These are phyloP conservation scores for Rhizopogon parksii DNA, from an alignment of 1,284 basidiomycete genomes.

Conservation along the genomic window DNA sequence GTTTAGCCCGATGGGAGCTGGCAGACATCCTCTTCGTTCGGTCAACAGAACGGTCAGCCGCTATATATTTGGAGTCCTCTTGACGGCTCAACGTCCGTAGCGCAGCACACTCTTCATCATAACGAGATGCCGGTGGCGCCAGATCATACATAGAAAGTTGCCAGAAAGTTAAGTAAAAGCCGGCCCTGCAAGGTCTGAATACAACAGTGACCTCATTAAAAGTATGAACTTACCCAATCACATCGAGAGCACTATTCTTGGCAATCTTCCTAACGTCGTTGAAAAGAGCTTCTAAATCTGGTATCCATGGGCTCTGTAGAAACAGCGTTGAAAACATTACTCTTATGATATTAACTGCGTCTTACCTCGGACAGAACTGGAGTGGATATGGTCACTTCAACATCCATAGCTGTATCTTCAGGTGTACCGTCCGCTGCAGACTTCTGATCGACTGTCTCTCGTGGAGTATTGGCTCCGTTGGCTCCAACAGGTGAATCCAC, in stretches of 20 bases:
- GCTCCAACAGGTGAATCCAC: conserved; percentile 52
- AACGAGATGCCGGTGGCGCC: conserved; percentile 58
- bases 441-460: conserved; percentile 34
- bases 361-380: conserved; percentile 6
- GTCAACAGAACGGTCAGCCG: conserved; percentile 62
- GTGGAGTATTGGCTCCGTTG: conserved; percentile 30
- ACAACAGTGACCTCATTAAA: conserved; percentile 7
- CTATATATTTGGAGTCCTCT: conserved; percentile 51
- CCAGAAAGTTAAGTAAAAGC: conserved; percentile 94
- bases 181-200: conserved; percentile 46
- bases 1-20: conserved; percentile 47
- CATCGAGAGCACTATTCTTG: conserved; percentile 54
- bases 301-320: conserved; percentile 67
- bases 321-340: conserved; percentile 7
- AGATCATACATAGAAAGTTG: conserved; percentile 88
- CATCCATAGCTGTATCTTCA: conserved; percentile 53
- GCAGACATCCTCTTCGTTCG: conserved; percentile 49
- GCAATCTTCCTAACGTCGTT: conserved; percentile 64
- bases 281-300: conserved; percentile 62
- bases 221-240: conserved; percentile 59
- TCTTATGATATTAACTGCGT: conserved; percentile 17
- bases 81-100: conserved; percentile 53
- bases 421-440: conserved; percentile 26
- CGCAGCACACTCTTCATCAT: conserved; percentile 62
- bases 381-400: conserved; percentile 25